phyloP scores from a whole-genome alignment of 352 stramenopile species.

The Pythium periplocum region DNA sequence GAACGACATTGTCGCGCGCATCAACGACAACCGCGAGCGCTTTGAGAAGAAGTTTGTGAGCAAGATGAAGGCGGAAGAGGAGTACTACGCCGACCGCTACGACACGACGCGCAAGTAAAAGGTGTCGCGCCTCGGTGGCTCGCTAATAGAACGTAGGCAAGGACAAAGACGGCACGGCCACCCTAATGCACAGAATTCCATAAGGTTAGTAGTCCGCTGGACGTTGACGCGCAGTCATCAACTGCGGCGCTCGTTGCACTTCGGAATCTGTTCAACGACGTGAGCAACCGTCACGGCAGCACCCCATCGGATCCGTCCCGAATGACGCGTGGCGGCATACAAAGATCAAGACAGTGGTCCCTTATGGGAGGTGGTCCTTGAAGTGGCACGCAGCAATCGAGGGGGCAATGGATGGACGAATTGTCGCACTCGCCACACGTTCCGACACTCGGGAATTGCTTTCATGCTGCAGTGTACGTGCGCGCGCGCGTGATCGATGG shows the following conservation, averaged over 20 bases:
- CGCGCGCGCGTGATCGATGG: no score
- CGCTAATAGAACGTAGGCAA: no score
- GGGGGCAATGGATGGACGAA: no score
- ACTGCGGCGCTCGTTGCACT: not conserved
- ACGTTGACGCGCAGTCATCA: no score
- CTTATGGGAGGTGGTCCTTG: slow-evolving; percentile 9
- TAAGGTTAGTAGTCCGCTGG: no score
- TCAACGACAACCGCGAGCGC: slow-evolving; percentile 86
- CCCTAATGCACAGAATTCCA: no score
- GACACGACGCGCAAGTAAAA: slow-evolving; percentile 44
- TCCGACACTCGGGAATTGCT: no score
- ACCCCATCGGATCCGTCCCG: not conserved
- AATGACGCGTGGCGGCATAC: slow-evolving; percentile 3
- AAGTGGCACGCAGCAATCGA: not conserved
- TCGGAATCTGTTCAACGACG: slow-evolving; percentile 8
- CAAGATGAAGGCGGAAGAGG: slow-evolving; percentile 91
- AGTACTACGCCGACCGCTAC: slow-evolving; percentile 91
- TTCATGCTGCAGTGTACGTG: no score
- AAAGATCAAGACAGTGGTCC: slow-evolving; percentile 13
- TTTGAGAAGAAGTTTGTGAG: slow-evolving; percentile 91
- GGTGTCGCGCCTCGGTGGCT: not conserved
- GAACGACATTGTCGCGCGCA: slow-evolving; percentile 85
- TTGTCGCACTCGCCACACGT: no score
- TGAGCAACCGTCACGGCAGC: not conserved
- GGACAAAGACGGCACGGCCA: no score